phyloP scores from a whole-genome alignment of 2,329 filamentous ascomycete genomes.

The Dothidotthia symphoricarpi region DNA sequence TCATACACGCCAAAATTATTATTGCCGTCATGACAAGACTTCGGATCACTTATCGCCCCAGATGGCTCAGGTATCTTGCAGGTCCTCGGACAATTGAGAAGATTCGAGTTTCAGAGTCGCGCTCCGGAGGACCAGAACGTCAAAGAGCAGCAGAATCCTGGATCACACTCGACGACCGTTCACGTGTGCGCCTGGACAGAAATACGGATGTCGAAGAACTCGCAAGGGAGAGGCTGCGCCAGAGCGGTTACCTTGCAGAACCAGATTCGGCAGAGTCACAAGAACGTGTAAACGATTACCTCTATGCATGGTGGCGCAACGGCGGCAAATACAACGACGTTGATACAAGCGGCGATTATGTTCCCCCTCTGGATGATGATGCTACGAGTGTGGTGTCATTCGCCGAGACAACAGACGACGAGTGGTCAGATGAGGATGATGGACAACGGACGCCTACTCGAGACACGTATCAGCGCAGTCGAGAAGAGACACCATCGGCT shows the following conservation, averaged over 20 bases:
- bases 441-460: constrained; percentile 73
- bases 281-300: constrained; percentile 65
- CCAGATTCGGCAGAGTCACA: constrained; percentile 49
- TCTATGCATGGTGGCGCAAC: constrained; percentile 82
- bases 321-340: constrained; percentile 83
- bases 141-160: constrained; percentile 17
- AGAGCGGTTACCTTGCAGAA: constrained; percentile 27
- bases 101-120: constrained; percentile 5
- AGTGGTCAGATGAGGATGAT: constrained; percentile 44
- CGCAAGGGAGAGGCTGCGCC: constrained; percentile 62
- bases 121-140: constrained; percentile 1
- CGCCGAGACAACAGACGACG: constrained; percentile 51
- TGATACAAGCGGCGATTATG: constrained; percentile 78
- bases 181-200: constrained; percentile 18
- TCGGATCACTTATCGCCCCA: constrained; percentile 61
- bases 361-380: constrained; percentile 63
- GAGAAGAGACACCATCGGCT: constrained; percentile 56
- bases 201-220: constrained; percentile 76
- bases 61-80: constrained; percentile 60
- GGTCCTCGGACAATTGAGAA: constrained; percentile 38
- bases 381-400: constrained; percentile 77
- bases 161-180: constrained; percentile 27
- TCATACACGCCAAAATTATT: constrained; percentile 57
- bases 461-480: constrained; percentile 49
- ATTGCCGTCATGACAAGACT: constrained; percentile 57